Base-by-base conservation (phyloP, 129 eudicot genomes). In the Scalesia atractyloides region DNA sequence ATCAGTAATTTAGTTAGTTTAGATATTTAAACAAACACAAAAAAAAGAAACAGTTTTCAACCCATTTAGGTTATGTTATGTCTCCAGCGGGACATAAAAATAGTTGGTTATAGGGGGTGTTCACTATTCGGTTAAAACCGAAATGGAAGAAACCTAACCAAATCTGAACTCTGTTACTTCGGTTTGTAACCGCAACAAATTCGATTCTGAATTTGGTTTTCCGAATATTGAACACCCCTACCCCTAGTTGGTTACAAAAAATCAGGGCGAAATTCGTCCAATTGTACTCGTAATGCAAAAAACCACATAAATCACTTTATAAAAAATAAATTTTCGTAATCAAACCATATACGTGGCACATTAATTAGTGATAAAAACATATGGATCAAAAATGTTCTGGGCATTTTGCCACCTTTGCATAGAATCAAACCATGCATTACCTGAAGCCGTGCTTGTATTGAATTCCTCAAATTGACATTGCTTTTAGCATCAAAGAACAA, bases 401-500 rank as follows among this genome's bases (percentile, higher is more conserved):
- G 33, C 19, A 20, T 61, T 34, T 61, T 33, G 22, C 66, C 66
- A 26, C 59, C 59, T 16, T 15, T 48, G 30, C 70, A 61, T 19
- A 37, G 53, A 41, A 3, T 34, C 14, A 46, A 41, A 61, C 24
- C 33, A 49, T 18, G 1, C 43, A 49, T 17, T 39, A 74, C 99
- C 99, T 94, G 99, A 79, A 90, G 83, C 9, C 96, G 86, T 37
- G 85, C 80, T 82, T 81, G 86, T 60, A 91, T 39, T 26, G 83
- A 75, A 48, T 53, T 90, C 82, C 69, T 86, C 56, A 94, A 79
- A 71, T 75, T 82, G 48, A 43, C 63, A 73, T 84, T 94, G 66
- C 77, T 77, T 76, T 94, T 90, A 65, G 88, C 96, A 83, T 94
- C 99, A 80, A 94, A 94, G 78, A 90, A 94, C 75, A 94, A 79